Evolutionary conservation across 2,329 filamentous ascomycete genomes (phyloP).

Genomic region (Drechslerella stenobrocha): DNA sequence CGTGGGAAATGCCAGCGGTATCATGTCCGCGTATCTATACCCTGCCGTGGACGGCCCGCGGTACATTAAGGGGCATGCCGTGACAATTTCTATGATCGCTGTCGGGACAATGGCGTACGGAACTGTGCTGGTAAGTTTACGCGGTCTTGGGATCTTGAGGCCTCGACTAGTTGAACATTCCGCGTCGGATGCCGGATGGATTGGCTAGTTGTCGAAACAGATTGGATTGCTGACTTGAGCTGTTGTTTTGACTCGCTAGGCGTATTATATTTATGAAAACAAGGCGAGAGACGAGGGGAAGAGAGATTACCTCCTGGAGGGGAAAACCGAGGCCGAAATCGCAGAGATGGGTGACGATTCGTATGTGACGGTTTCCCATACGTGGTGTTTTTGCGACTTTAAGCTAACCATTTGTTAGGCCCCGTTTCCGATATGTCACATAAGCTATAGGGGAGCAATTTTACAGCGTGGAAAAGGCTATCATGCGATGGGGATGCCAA

Average conservation of each 20-base stretch:
- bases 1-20: constrained; percentile 70
- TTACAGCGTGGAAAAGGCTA: no score
- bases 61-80: constrained; percentile 66
- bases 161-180: no score
- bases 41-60: constrained; percentile 60
- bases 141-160: no score
- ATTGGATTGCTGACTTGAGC: background rate
- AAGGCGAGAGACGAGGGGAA: constrained; percentile 55
- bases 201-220: no score
- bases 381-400: no score
- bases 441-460: background rate
- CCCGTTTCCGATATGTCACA: constrained; percentile 39
- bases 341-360: constrained; percentile 57
- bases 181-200: no score
- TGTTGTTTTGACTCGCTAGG: constrained; percentile 10
- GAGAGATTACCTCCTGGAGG: constrained; percentile 57
- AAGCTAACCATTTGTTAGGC: constrained; percentile 5
- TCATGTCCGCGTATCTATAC: constrained; percentile 71
- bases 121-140: constrained; percentile 59
- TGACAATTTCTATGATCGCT: constrained; percentile 64
- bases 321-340: constrained; percentile 57
- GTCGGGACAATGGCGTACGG: constrained; percentile 61
- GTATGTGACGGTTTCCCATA: constrained; percentile 35
- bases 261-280: constrained; percentile 54
- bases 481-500: no score